Evolutionary conservation across 352 stramenopile species (phyloP), one percentile per base, ranked within the genome.

Genomic region (Phytophthora fragariae): DNA sequence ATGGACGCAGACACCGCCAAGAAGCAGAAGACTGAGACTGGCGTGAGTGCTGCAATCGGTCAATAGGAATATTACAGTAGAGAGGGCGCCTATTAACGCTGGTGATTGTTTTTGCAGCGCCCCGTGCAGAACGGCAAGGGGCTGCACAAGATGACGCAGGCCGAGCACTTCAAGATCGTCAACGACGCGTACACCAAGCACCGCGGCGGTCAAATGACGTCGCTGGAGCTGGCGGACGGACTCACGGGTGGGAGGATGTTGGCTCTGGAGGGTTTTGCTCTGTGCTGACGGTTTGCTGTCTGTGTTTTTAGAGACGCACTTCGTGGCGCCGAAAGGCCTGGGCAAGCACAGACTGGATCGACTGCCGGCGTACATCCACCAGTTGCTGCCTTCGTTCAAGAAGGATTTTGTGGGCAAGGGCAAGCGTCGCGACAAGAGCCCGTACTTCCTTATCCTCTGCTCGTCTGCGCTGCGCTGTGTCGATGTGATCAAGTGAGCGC

Each of bases 401-500:
- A 76, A 81, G 19, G 83, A 94, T 37, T 95, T 97, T 72, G 39
- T 81, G 11, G 89, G 89, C 31, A 92, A 92, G 57, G 79, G 84
- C 52, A 94, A 88, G 66, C 88, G 88, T 39, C 77, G 89, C 19
- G 95, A 98, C 65, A 97, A 94, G 72, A 98, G 92, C 59, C 92
- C 93, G 19, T 93, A 93, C 71, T 91, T 98, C 17, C 80, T 99
- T 53, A 89, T 99, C 37, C 73, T 99, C 39, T 97, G 91, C 59
- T 81, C 94, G 9, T 99, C 97, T 12, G 97, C 97, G 12, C 73
- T 98, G 46, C 91, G 97, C 6, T 92, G 91, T 27, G 92, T 98
- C 1, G 88, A 97, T 55, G 75, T 99, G n/a, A 86, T 98, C 78
- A 98, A 98, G 86, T 95, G 90, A 65, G 75, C 96, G 78, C 17